These are phyloP conservation scores for Sporothrix phasma DNA, from an alignment of 2,329 filamentous ascomycete species.

Conservation along the genomic window DNA sequence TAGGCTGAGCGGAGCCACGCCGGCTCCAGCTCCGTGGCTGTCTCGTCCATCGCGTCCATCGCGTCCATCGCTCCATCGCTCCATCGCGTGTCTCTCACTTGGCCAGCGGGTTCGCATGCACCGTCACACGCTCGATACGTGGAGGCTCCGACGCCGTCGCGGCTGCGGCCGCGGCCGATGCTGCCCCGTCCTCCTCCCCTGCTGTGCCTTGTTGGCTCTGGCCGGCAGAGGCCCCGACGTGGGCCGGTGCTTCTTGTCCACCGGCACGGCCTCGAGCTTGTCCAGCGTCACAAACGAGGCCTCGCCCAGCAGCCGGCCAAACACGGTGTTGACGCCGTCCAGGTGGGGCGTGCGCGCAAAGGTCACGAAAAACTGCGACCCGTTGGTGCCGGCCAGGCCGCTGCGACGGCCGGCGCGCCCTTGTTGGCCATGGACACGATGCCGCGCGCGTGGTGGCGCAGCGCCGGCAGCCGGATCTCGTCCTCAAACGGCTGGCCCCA, in stretches of 20 bases:
- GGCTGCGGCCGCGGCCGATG: background rate
- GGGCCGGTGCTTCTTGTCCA: conserved; percentile 71
- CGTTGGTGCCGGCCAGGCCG: conserved; percentile 51
- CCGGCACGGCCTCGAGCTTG: conserved; percentile 58
- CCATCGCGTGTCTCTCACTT: conserved; percentile 6
- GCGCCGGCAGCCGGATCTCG: conserved; percentile 58
- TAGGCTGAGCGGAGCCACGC: too few relatives aligned
- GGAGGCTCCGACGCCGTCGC: background rate
- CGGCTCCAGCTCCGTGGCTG: background rate
- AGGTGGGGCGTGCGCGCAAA: conserved; percentile 71
- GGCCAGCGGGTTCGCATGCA: conserved; percentile 14
- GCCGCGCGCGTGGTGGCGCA: conserved; percentile 59
- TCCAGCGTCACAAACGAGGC: conserved; percentile 55
- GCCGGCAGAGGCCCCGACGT: conserved; percentile 30
- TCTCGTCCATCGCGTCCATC: background rate
- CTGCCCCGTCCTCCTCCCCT: background rate
- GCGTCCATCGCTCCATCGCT: too few relatives aligned
- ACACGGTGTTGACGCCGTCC: conserved; percentile 76
- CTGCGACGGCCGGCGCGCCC: conserved; percentile 30
- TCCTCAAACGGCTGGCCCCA: conserved; percentile 68
- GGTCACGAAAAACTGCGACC: conserved; percentile 72
- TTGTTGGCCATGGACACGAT: conserved; percentile 73
- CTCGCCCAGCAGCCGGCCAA: conserved; percentile 62
- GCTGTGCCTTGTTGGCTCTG: background rate
- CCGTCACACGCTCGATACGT: conserved; percentile 11